Conservation (phyloP, 176 grass and related monocot species). For the Musa acuminata region DNA sequence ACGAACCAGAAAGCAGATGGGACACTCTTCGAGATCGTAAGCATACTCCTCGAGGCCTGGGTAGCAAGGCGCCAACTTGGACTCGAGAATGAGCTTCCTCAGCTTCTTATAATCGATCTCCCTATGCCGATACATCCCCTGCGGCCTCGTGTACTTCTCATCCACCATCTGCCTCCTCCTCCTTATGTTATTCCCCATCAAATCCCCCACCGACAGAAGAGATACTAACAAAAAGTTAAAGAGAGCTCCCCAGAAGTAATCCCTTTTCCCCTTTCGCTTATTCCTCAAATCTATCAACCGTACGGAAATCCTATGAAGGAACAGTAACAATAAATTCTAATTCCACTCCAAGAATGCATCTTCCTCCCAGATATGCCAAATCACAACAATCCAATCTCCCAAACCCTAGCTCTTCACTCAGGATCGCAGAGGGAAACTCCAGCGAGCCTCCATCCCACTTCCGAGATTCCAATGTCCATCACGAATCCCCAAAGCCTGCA, state of each 20-base stretch:
- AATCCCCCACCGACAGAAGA: background rate
- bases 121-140: conserved; percentile 76
- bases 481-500: background rate
- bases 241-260: background rate
- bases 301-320: background rate
- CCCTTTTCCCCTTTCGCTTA: background rate
- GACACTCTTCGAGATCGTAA: conserved; percentile 72
- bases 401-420: background rate
- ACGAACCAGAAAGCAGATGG: conserved; percentile 80
- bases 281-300: background rate
- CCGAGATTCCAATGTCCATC: background rate
- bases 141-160: conserved; percentile 69
- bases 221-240: background rate
- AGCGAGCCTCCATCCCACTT: background rate
- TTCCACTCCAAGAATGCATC: background rate
- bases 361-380: background rate
- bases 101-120: conserved; percentile 78
- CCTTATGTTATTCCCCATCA: conserved; percentile 37
- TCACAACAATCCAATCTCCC: background rate
- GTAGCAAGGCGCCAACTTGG: conserved; percentile 79
- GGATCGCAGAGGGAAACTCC: background rate
- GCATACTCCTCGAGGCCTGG: conserved; percentile 55
- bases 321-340: background rate
- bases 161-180: conserved; percentile 48
- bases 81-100: conserved; percentile 7